Conservation (phyloP, 2,329 filamentous ascomycete genomes). For the Colletotrichum scovillei region DNA sequence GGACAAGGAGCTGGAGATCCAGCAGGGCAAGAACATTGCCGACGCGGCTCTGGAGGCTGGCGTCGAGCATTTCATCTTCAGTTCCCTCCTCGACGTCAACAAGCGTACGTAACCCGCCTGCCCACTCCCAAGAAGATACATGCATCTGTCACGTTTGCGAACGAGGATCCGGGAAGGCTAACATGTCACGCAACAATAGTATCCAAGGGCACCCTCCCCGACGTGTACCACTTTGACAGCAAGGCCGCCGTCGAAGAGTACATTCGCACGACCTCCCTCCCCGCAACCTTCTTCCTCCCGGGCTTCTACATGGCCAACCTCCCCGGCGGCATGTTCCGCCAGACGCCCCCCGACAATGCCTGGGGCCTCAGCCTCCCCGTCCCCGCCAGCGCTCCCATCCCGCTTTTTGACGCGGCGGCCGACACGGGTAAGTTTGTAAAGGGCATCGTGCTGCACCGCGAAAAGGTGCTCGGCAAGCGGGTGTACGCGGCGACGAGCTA, state of each 20-base stretch:
- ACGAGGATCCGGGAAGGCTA: not conserved
- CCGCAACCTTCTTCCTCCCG: conserved; percentile 62
- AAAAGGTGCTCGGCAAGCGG: conserved; percentile 44
- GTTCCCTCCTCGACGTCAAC: conserved; percentile 53
- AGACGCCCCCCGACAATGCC: conserved; percentile 43
- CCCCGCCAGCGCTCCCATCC: conserved; percentile 44
- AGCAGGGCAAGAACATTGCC: conserved; percentile 60
- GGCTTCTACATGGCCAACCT: conserved; percentile 67
- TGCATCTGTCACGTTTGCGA: not conserved
- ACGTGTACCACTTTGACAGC: conserved; percentile 65
- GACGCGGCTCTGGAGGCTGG: conserved; percentile 56
- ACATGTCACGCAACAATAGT: conserved; percentile 40
- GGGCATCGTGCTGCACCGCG: conserved; percentile 41
- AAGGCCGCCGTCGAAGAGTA: conserved; percentile 69
- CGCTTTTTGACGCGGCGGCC: conserved; percentile 46
- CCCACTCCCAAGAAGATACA: not conserved
- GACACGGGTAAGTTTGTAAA: conserved; percentile 56
- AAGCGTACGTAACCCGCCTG: conserved; percentile 45
- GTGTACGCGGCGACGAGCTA: conserved; percentile 52
- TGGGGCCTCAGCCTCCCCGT: conserved; percentile 48
- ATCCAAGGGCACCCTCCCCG: conserved; percentile 51
- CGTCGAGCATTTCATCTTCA: conserved; percentile 58
- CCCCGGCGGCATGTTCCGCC: conserved; percentile 42
- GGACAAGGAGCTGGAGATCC: conserved; percentile 52
- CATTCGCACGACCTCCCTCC: conserved; percentile 57